Conservation (phyloP, 2,329 filamentous ascomycete species). For the Davidsoniella virescens region DNA sequence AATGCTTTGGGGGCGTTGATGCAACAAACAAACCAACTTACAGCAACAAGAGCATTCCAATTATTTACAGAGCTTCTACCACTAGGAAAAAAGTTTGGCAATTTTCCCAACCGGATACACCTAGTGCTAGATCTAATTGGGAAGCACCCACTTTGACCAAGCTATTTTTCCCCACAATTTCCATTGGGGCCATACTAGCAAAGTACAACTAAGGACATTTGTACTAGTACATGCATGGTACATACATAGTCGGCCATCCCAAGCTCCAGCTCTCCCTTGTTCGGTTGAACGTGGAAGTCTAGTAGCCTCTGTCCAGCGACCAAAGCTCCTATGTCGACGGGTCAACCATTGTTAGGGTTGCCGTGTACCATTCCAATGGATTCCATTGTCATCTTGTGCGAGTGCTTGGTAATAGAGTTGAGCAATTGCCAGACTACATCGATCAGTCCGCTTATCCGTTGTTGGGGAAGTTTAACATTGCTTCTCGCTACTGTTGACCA, state of each 20-base stretch:
- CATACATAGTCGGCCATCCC: neutral
- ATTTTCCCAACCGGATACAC: constrained; percentile 12
- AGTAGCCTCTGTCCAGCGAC: no score
- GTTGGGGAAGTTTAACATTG: no score
- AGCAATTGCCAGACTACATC: no score
- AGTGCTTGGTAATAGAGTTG: no score
- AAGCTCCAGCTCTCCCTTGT: neutral
- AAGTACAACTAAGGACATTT: neutral
- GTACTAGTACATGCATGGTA: neutral
- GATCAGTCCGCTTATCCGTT: no score
- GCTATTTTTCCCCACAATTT: constrained; percentile 4
- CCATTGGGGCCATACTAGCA: constrained; percentile 8
- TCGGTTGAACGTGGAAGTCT: constrained; percentile 1
- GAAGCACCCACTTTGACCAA: neutral
- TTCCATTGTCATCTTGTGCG: no score
- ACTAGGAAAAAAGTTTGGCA: neutral
- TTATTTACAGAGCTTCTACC: no score
- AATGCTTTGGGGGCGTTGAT: no score
- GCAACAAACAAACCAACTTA: no score
- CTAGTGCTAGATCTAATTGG: constrained; percentile 9
- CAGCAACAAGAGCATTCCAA: no score
- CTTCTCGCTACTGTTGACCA: no score
- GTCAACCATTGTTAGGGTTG: constrained; percentile 1
- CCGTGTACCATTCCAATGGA: no score
- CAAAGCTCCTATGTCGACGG: neutral